Evolutionary conservation across 2,329 filamentous ascomycete genomes (phyloP).

Genomic region (Colletotrichum godetiae): DNA sequence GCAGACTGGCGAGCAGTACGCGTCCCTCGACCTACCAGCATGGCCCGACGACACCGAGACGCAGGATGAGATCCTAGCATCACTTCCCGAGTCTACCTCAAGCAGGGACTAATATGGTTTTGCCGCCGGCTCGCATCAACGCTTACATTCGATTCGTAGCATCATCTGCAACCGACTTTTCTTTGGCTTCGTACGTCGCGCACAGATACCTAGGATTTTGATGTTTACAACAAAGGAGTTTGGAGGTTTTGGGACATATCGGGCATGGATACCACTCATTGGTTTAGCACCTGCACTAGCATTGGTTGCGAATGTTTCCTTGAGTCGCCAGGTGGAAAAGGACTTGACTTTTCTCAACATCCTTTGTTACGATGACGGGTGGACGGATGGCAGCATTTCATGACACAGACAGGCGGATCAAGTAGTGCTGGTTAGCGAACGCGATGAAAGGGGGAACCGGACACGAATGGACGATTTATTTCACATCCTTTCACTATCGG

Average conservation of each 20-base stretch:
- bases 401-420: slow-evolving; percentile 20
- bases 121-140: neutral
- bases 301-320: slow-evolving; percentile 1
- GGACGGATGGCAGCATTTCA: slow-evolving; percentile 20
- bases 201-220: slow-evolving; percentile 29
- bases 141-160: slow-evolving; percentile 10
- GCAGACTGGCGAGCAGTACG: slow-evolving; percentile 55
- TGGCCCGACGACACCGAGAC: slow-evolving; percentile 52
- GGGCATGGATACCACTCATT: slow-evolving; percentile 28
- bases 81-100: slow-evolving; percentile 20
- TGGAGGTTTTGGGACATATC: slow-evolving; percentile 12
- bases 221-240: slow-evolving; percentile 27
- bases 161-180: slow-evolving; percentile 17
- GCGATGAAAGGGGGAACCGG: neutral
- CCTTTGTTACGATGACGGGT: slow-evolving; percentile 15
- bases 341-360: neutral
- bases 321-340: neutral
- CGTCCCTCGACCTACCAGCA: slow-evolving; percentile 48
- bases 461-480: slow-evolving; percentile 26
- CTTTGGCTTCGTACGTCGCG: slow-evolving; percentile 1
- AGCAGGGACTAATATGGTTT: slow-evolving; percentile 19
- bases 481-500: neutral
- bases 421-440: slow-evolving; percentile 15
- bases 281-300: slow-evolving; percentile 18
- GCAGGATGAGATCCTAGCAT: slow-evolving; percentile 28